A percentile compares a stretch with the other conserved stretches of the same genome.
Evolutionary conservation across 331 rosid species (phyloP).

Genomic region (Prunus yedoensis): DNA sequence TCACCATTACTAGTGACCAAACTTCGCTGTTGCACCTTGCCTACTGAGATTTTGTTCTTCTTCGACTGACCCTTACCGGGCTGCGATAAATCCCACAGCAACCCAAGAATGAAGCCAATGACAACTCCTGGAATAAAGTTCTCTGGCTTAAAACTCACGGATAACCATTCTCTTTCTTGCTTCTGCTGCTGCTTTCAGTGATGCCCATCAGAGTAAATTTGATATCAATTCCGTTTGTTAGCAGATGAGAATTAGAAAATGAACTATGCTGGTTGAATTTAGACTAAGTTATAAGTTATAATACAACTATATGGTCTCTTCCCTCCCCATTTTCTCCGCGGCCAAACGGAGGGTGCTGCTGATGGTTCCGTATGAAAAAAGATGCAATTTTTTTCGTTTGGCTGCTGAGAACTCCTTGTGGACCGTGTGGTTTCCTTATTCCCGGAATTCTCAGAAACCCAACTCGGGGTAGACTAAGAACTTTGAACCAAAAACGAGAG

Average conservation of each 20-base stretch:
- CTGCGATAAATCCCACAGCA: slow-evolving; percentile 67
- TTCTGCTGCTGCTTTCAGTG: slow-evolving; percentile 41
- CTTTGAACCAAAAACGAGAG: not conserved
- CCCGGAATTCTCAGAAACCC: not conserved
- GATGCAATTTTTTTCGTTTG: not conserved
- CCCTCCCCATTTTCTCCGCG: slow-evolving; percentile 1
- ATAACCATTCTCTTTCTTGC: slow-evolving; percentile 62
- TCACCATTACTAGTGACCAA: slow-evolving; percentile 48
- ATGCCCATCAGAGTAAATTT: slow-evolving; percentile 10
- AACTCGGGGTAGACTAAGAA: not conserved
- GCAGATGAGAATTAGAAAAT: not conserved
- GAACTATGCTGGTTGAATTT: not conserved
- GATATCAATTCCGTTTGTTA: not conserved
- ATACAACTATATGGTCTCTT: not conserved
- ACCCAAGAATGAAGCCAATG: slow-evolving; percentile 80
- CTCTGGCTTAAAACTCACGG: slow-evolving; percentile 73
- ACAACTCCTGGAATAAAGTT: slow-evolving; percentile 89
- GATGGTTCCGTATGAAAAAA: not conserved
- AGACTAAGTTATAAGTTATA: not conserved
- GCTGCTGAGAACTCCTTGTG: not conserved
- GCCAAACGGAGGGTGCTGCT: not conserved
- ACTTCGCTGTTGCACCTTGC: slow-evolving; percentile 43
- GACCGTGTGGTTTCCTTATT: not conserved
- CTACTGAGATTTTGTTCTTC: slow-evolving; percentile 36
- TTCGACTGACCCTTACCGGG: slow-evolving; percentile 34